phyloP scores from a whole-genome alignment of 2,329 filamentous ascomycete genomes.

The Monilinia fructicola region DNA sequence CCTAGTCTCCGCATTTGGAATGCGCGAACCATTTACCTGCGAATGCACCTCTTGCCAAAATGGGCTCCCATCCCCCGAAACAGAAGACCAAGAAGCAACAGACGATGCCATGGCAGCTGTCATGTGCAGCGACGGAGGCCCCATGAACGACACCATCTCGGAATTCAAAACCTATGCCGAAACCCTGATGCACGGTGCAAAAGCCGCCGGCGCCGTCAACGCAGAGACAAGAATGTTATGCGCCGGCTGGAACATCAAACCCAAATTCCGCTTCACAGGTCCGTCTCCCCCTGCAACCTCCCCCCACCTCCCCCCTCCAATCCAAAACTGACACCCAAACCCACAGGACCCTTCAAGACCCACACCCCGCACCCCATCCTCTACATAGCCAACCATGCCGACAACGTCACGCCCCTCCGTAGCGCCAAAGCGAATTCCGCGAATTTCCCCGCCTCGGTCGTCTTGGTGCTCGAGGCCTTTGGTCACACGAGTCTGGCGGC shows the following conservation, averaged over 20 bases:
- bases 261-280: conserved; percentile 39
- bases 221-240: conserved; percentile 43
- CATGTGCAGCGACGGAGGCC: conserved; percentile 36
- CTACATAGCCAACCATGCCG: conserved; percentile 43
- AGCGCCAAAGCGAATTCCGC: conserved; percentile 40
- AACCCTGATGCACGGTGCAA: conserved; percentile 41
- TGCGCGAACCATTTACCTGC: conserved; percentile 27
- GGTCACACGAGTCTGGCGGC: conserved; percentile 37
- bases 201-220: conserved; percentile 47
- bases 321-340: background rate
- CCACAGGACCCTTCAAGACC: conserved; percentile 39
- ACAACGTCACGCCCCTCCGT: conserved; percentile 42
- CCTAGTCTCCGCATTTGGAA: conserved; percentile 17
- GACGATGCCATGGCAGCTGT: conserved; percentile 35
- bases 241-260: conserved; percentile 39
- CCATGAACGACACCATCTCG: conserved; percentile 31
- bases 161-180: conserved; percentile 34
- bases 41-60: conserved; percentile 1
- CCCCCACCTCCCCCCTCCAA: background rate
- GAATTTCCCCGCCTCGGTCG: conserved; percentile 47
- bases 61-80: conserved; percentile 17
- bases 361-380: conserved; percentile 42
- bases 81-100: conserved; percentile 28
- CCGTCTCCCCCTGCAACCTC: conserved; percentile 5
- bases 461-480: conserved; percentile 52